Conservation (phyloP, 208 protist genomes). For the Trypanosoma avium region DNA sequence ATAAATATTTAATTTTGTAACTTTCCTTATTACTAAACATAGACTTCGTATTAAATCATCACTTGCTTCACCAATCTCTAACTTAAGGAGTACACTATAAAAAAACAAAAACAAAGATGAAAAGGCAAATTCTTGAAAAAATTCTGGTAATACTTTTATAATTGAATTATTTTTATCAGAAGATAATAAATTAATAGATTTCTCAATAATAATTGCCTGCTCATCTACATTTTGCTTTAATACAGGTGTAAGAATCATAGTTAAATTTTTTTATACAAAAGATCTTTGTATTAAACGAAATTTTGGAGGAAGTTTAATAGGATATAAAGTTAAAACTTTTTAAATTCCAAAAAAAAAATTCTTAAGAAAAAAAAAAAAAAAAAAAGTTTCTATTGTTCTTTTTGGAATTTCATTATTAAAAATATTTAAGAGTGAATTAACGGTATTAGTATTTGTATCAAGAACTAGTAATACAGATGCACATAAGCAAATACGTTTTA, state of each 20-base stretch:
- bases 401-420: constrained; percentile 15
- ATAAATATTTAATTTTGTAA: no score
- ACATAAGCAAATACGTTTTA: constrained; percentile 47
- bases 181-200: constrained; percentile 53
- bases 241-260: constrained; percentile 18
- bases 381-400: constrained; percentile 9
- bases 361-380: no score
- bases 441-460: constrained; percentile 15
- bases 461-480: constrained; percentile 46
- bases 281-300: constrained; percentile 56
- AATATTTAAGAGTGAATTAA: constrained; percentile 3
- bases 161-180: no score
- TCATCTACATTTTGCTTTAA: constrained; percentile 8
- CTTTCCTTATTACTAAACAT: no score
- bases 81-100: constrained; percentile 32
- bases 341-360: constrained; percentile 39
- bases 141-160: no score
- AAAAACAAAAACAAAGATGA: no score
- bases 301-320: constrained; percentile 59
- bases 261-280: constrained; percentile 46
- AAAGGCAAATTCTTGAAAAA: no score
- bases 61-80: constrained; percentile 18
- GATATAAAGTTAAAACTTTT: constrained; percentile 58
- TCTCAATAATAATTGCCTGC: constrained; percentile 22
- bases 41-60: constrained; percentile 18